Conservation (phyloP, 2,329 filamentous ascomycete genomes). For the Sporothrix pallida region DNA sequence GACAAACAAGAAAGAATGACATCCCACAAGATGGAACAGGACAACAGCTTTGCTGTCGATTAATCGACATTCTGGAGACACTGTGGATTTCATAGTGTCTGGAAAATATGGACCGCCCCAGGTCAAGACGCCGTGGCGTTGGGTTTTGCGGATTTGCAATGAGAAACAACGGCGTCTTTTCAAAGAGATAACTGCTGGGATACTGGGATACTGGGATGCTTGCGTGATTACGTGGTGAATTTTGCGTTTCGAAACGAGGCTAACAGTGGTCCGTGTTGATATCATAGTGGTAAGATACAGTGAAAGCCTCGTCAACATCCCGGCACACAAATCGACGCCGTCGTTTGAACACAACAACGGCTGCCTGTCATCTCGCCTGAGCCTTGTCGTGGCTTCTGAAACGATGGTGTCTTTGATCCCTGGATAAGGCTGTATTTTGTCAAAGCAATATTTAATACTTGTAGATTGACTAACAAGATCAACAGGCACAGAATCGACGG, state of each 20-base stretch:
- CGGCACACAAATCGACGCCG: background rate
- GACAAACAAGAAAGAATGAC: background rate
- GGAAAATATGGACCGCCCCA: constrained; percentile 11
- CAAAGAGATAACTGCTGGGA: background rate
- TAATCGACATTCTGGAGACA: background rate
- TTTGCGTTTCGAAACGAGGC: background rate
- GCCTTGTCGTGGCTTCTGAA: background rate
- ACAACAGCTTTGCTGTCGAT: background rate
- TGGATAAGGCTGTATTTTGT: no score
- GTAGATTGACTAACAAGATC: background rate
- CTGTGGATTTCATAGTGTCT: background rate
- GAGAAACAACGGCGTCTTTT: background rate
- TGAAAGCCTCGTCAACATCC: background rate
- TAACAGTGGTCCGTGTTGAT: background rate
- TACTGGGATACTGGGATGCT: background rate
- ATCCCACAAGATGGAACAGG: background rate
- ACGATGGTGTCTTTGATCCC: background rate
- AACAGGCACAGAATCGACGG: background rate
- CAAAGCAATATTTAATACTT: no score
- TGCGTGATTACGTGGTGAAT: background rate
- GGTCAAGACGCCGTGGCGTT: constrained; percentile 17
- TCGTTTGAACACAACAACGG: background rate
- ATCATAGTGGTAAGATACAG: no score
- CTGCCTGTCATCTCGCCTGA: background rate
- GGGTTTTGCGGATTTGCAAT: background rate